Percentiles rank a stretch among this genome's conserved stretches.
These are phyloP conservation scores for Auriscalpium orientale DNA, from an alignment of 768 basidiomycete species.

Conservation along the genomic window DNA sequence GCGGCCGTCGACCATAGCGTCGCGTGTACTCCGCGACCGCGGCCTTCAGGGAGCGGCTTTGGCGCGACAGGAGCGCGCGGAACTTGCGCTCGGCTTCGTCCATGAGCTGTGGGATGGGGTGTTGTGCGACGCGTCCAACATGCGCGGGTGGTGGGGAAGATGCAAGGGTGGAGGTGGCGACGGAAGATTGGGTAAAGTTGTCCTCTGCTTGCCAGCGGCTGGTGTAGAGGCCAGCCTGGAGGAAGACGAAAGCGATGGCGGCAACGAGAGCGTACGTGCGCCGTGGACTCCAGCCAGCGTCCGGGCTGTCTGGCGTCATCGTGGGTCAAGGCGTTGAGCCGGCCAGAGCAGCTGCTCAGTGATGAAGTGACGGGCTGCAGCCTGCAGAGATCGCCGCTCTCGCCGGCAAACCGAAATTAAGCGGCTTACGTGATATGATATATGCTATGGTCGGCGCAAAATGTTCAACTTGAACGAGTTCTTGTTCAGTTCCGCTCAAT, in stretches of 20 bases:
- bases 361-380: too few relatives aligned
- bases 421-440: too few relatives aligned
- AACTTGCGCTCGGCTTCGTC: slow-evolving; percentile 74
- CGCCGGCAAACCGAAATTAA: too few relatives aligned
- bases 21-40: slow-evolving; percentile 79
- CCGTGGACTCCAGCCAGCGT: slow-evolving; percentile 1
- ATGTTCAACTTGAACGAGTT: too few relatives aligned
- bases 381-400: too few relatives aligned
- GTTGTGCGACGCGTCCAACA: slow-evolving; percentile 28
- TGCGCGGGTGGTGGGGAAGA: slow-evolving; percentile 13
- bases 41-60: slow-evolving; percentile 71
- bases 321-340: background rate
- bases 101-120: slow-evolving; percentile 85
- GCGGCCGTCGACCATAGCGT: slow-evolving; percentile 74
- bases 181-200: slow-evolving; percentile 19
- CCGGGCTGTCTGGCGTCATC: slow-evolving; percentile 6
- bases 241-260: slow-evolving; percentile 22
- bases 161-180: slow-evolving; percentile 18
- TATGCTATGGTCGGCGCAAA: too few relatives aligned
- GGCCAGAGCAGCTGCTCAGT: too few relatives aligned
- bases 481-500: too few relatives aligned
- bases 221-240: slow-evolving; percentile 28
- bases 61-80: slow-evolving; percentile 53
- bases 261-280: slow-evolving; percentile 18
- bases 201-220: slow-evolving; percentile 17